These are phyloP conservation scores for Hapsidospora chrysogenum DNA, from an alignment of 495 filamentous ascomycete genomes.

Conservation along the genomic window DNA sequence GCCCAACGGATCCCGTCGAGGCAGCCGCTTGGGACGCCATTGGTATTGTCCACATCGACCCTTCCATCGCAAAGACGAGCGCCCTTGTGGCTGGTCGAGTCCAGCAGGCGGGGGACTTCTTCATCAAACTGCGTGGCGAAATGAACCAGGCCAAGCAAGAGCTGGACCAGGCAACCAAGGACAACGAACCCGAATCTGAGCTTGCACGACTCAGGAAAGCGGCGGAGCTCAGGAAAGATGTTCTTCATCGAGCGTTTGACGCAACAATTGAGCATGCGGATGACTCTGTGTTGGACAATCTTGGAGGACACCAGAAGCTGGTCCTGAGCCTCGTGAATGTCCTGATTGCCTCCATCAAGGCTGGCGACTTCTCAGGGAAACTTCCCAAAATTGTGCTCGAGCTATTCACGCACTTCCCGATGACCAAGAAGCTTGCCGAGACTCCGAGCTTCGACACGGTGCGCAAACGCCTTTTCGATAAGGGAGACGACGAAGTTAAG, in stretches of 20 bases:
- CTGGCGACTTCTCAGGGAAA: constrained; percentile 44
- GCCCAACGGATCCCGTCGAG: constrained; percentile 7
- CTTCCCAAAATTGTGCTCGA: constrained; percentile 48
- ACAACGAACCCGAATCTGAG: constrained; percentile 2
- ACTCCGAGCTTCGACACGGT: constrained; percentile 52
- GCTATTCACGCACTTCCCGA: constrained; percentile 32
- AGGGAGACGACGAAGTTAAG: constrained; percentile 46
- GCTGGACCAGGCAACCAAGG: constrained; percentile 4
- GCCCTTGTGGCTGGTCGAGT: constrained; percentile 10
- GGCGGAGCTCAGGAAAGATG: constrained; percentile 38
- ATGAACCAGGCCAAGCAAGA: constrained; percentile 10
- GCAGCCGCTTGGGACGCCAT: constrained; percentile 13
- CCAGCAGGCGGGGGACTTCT: constrained; percentile 11
- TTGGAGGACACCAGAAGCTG: constrained; percentile 21
- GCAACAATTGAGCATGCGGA: constrained; percentile 46
- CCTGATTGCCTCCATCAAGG: constrained; percentile 47
- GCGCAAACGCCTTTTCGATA: constrained; percentile 44
- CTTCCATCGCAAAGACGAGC: constrained; percentile 6
- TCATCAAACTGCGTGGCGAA: constrained; percentile 9
- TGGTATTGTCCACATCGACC: constrained; percentile 12
- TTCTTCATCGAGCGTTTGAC: constrained; percentile 41
- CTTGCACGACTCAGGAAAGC: constrained; percentile 6
- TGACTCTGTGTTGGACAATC: constrained; percentile 42
- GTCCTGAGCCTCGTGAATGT: constrained; percentile 40
- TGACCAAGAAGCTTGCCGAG: constrained; percentile 43